These are phyloP conservation scores for Boletus insuetus DNA, from an alignment of 768 basidiomycete genomes.

Conservation along the genomic window DNA sequence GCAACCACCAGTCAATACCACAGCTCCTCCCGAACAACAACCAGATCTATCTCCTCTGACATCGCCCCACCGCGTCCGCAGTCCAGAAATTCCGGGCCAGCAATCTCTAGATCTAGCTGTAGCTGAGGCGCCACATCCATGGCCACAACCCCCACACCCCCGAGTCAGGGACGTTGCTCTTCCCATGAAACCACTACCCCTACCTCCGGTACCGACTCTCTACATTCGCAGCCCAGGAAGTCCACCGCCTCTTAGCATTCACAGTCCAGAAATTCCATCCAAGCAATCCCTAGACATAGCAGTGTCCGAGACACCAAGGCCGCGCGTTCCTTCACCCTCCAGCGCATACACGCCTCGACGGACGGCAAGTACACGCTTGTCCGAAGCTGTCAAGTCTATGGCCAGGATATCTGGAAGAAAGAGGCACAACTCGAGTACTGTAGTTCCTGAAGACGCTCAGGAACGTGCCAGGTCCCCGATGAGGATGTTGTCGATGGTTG, in stretches of 20 bases:
- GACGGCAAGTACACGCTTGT: constrained; percentile 18
- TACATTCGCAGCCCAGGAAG: too few species aligned
- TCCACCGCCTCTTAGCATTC: constrained; percentile 14
- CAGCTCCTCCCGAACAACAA: too few species aligned
- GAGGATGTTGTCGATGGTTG: constrained; percentile 14
- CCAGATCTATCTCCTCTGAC: too few species aligned
- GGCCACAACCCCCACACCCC: too few species aligned
- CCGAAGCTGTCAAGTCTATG: constrained; percentile 26
- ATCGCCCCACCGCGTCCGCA: too few species aligned
- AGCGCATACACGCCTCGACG: constrained; percentile 13
- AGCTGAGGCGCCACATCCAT: too few species aligned
- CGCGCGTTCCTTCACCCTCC: constrained; percentile 12
- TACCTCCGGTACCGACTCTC: too few species aligned
- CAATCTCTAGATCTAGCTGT: too few species aligned
- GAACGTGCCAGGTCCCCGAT: constrained; percentile 9
- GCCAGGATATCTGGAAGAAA: constrained; percentile 15
- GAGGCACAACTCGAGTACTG: constrained; percentile 12
- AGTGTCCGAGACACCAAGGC: constrained; percentile 19
- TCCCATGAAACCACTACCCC: too few species aligned
- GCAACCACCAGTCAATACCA: too few species aligned
- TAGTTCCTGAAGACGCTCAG: neutral
- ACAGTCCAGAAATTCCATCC: constrained; percentile 11
- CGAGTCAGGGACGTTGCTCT: too few species aligned
- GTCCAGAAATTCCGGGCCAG: too few species aligned
- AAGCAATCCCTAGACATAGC: neutral